Evolutionary conservation across 2,329 filamentous ascomycete genomes (phyloP), one percentile per base, ranked within the genome.

Genomic region (Aplosporella prunicola): DNA sequence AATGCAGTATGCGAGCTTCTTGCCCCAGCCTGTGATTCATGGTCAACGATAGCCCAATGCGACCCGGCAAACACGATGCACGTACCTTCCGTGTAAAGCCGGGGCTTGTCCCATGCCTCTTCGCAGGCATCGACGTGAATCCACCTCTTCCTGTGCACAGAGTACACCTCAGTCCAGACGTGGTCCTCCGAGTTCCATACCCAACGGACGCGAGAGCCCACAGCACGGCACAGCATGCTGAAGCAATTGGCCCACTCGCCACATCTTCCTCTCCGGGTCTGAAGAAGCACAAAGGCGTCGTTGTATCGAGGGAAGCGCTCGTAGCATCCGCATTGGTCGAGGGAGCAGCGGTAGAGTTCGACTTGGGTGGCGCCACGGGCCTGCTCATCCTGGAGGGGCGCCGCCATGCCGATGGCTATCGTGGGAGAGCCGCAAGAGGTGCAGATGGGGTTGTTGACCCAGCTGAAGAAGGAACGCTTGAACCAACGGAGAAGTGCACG

Each of bases 171-270:
- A 1, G 88, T 94, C 91, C 91, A 98, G 17, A 95, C 85, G 54
- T 95, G 85, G 58, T 96, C 91, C 61, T 96, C 91, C 20, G 82
- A 81, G 50, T 96, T 96, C 91, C 91, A 98, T 9, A 98, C 82
- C 91, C 91, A 98, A 52, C 91, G 78, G 16, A 95, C 87, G 43
- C 89, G 76, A 43, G 82, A 84, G 33, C 89, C 89, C 10, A 96
- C 78, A 4, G 91, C 91, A 43, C 89, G 78, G 68, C 89, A 96
- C 35, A 98, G 73, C 91, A 96, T 96, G 64, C 82, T 89, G 66
- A 98, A 98, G 70, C 88, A 95, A 64, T 95, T 96, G 47, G 86
- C 87, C 87, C 91, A 96, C 66, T 98, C 91, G 44, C 91, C 91
- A 43, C 82, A 82, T 48, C 91, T 80, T 23, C 91, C 91, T 48